Evolutionary conservation across 345 rosid species (phyloP), one percentile per base, ranked within the genome.

Genomic region (Diplotaxis tenuifolia): DNA sequence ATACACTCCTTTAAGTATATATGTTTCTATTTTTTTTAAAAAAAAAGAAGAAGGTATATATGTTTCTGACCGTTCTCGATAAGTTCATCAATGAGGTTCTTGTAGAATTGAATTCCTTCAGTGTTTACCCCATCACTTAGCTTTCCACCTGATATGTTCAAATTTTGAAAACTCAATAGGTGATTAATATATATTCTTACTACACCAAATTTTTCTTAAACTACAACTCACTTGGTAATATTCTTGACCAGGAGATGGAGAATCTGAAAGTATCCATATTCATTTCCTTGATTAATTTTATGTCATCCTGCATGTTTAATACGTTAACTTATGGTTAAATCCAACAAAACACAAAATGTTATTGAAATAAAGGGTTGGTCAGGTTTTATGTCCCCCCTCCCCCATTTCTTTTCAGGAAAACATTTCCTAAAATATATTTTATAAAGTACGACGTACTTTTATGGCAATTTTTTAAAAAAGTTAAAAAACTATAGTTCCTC

Each of bases 201-300:
- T 29, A 29, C 6, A 28, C 6, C 7, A 16, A 63, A 67, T 9
- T n/a, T n/a, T n/a, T n/a, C n/a, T 4, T 9, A 2, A 49, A 60
- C 5, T 60, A 11, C 5, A 0, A 20, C 78, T 62, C 67, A 83
- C 84, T 32, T 14, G 86, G 86, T 56, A 83, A 12, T 5, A 83
- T 20, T 69, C 86, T 70, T 6, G 86, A 60, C 84, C 86, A 83
- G 2, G 84, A 79, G 22, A 83, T 68, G 10, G 86, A 83, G n/a
- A 83, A 81, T 73, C 86, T 76, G 22, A 75, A 81, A 18, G 62
- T 75, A 62, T 81, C 81, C 42, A 78, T 60, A 21, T 81, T 81
- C 19, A 78, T 59, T 12, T 81, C 72, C 52, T 81, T 83, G 49
- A 83, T 72, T 27, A 72, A 9, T 2, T 65, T 36, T 5, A 81